phyloP scores from a whole-genome alignment of 2,329 filamentous ascomycete species.

The Penicillium sp. region DNA sequence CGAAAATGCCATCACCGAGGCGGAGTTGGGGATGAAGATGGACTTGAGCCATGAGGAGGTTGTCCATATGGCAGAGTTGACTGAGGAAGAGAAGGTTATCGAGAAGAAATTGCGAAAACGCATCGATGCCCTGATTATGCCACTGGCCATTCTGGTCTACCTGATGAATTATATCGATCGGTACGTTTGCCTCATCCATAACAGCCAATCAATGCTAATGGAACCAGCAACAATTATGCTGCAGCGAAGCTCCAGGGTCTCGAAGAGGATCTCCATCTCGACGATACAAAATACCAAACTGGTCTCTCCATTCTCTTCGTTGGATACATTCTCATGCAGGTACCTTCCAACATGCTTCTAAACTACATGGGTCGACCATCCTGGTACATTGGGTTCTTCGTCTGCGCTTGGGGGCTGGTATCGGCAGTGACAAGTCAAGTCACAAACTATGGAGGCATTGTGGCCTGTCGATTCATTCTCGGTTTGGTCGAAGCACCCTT shows the following conservation, averaged over 20 bases:
- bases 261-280: constrained; percentile 38
- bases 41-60: constrained; percentile 24
- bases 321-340: constrained; percentile 48
- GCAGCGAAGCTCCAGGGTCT: constrained; percentile 48
- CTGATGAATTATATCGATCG: constrained; percentile 47
- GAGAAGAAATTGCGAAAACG: constrained; percentile 40
- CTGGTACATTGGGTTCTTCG: constrained; percentile 48
- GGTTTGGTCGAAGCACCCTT: constrained; percentile 51
- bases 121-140: constrained; percentile 43
- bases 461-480: constrained; percentile 49
- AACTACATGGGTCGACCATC: constrained; percentile 46
- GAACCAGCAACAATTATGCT: constrained; percentile 48
- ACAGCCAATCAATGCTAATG: neutral
- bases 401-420: constrained; percentile 48
- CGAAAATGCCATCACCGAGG: constrained; percentile 16
- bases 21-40: constrained; percentile 22
- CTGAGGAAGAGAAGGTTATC: constrained; percentile 35
- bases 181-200: constrained; percentile 20
- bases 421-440: constrained; percentile 48
- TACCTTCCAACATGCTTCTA: constrained; percentile 49
- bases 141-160: constrained; percentile 42
- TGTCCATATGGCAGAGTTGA: constrained; percentile 18
- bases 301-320: constrained; percentile 48
- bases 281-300: constrained; percentile 41
- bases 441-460: constrained; percentile 43